phyloP scores from a whole-genome alignment of 306 rosid species.

The Phaseolus lunatus region DNA sequence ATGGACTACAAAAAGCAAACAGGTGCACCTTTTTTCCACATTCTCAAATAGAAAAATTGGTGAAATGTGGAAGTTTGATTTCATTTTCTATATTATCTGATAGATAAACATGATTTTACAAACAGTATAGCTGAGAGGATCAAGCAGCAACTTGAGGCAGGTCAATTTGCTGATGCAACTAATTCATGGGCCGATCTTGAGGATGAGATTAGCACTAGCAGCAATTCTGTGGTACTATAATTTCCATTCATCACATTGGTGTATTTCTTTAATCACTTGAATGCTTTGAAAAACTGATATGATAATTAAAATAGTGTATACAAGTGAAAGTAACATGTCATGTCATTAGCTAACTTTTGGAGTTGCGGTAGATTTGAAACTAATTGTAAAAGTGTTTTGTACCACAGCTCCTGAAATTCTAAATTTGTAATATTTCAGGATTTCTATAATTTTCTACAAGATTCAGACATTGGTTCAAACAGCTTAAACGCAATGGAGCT shows the following conservation, averaged over 20 bases:
- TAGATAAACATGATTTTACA: neutral
- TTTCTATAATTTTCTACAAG: conserved; percentile 68
- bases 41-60: neutral
- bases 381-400: no score
- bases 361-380: no score
- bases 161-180: conserved; percentile 1
- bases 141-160: neutral
- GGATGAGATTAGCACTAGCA: neutral
- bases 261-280: neutral
- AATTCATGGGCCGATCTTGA: neutral
- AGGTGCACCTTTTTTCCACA: neutral
- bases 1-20: conserved; percentile 14
- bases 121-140: conserved; percentile 20
- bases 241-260: neutral
- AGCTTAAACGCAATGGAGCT: conserved; percentile 39
- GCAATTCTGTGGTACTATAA: conserved; percentile 9
- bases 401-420: neutral
- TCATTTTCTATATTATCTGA: neutral
- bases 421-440: conserved; percentile 50
- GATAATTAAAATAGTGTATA: no score
- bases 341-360: no score
- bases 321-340: no score
- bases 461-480: conserved; percentile 50
- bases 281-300: neutral
- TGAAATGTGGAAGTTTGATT: neutral